phyloP scores from a whole-genome alignment of 345 rosid genomes.

The Carallia brachiata region DNA sequence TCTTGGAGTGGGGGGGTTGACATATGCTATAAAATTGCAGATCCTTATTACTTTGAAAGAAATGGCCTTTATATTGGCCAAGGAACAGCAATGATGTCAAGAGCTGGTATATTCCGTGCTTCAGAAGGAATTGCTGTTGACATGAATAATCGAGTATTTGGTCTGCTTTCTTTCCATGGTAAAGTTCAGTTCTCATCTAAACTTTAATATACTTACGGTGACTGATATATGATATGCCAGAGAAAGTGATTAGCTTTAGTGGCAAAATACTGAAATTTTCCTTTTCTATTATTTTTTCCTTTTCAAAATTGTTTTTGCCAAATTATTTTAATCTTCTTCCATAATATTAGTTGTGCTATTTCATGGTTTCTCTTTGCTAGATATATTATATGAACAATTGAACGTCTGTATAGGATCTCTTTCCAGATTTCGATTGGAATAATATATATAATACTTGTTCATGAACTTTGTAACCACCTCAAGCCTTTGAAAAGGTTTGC shows the following conservation, averaged over 20 bases:
- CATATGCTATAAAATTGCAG: constrained; percentile 37
- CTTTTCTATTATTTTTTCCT: not conserved
- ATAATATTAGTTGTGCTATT: not conserved
- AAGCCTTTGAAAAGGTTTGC: too few relatives aligned
- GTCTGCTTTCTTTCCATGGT: constrained; percentile 82
- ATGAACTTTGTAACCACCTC: too few relatives aligned
- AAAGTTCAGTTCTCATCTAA: constrained; percentile 21
- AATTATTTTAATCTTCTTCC: not conserved
- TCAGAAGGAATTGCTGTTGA: constrained; percentile 80
- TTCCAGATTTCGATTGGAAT: not conserved
- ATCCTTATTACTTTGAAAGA: constrained; percentile 73
- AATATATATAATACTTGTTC: not conserved
- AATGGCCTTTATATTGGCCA: constrained; percentile 84
- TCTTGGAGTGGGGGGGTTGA: constrained; percentile 21
- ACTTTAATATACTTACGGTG: not conserved
- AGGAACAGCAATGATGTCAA: constrained; percentile 84
- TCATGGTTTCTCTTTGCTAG: not conserved
- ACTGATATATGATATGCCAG: not conserved
- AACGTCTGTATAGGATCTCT: not conserved
- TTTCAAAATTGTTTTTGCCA: not conserved
- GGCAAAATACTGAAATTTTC: not conserved
- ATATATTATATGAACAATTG: not conserved
- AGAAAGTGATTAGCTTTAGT: constrained; percentile 7
- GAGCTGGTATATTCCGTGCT: constrained; percentile 92
- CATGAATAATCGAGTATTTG: constrained; percentile 70